Percentiles rank a stretch among this genome's conserved stretches.
Evolutionary conservation across 2,329 filamentous ascomycete species (phyloP).

Genomic region (Fusarium secorum): DNA sequence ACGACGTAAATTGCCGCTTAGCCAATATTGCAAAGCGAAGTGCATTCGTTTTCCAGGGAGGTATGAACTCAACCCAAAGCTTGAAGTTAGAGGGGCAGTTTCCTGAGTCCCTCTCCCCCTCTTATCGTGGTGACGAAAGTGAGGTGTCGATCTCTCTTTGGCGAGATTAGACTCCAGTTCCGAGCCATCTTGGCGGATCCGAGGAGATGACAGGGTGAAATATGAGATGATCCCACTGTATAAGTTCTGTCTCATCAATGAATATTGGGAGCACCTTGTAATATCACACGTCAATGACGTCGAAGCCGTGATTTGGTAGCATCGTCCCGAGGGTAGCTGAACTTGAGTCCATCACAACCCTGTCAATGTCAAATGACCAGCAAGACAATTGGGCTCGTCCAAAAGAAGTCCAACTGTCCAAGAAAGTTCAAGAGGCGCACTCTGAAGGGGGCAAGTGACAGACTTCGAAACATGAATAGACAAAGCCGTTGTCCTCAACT

Average conservation of each 20-base stretch:
- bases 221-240: not conserved
- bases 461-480: not conserved
- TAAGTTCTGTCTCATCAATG: not conserved
- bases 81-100: not conserved
- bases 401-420: not conserved
- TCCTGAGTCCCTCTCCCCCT: constrained; percentile 7
- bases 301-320: constrained; percentile 1
- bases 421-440: not conserved
- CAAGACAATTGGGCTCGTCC: not conserved
- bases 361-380: not conserved
- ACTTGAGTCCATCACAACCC: not conserved
- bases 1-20: not conserved
- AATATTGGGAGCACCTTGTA: constrained; percentile 10
- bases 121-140: constrained; percentile 3
- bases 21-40: not conserved
- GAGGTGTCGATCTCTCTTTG: constrained; percentile 19
- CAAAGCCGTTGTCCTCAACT: constrained; percentile 2
- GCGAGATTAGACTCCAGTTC: constrained; percentile 14
- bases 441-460: not conserved
- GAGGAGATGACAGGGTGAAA: not conserved
- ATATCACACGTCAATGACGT: constrained; percentile 15
- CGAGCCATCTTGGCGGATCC: constrained; percentile 2
- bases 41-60: not conserved
- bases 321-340: not conserved
- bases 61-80: not conserved